Conservation (phyloP, 2,329 filamentous ascomycete species). For the Penicillium sp. region DNA sequence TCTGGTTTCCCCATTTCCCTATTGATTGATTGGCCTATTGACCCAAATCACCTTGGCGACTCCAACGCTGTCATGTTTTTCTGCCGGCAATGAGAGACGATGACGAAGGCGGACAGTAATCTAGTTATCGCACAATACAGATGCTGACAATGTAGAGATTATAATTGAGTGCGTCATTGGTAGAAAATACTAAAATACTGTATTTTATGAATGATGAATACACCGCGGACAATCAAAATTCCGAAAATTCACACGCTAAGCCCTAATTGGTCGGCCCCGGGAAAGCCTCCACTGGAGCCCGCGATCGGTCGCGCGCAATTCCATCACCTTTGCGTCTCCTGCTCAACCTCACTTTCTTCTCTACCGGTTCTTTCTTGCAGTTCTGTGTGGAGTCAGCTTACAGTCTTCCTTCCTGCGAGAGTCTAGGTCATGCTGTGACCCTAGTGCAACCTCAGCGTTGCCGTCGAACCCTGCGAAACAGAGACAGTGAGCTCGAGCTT, state of each 20-base stretch:
- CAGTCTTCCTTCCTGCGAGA: conserved; percentile 10
- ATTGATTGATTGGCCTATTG: background rate
- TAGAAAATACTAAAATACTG: background rate
- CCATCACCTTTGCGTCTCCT: conserved; percentile 25
- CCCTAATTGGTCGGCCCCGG: conserved; percentile 28
- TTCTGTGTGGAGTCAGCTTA: conserved; percentile 3
- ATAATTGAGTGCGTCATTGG: background rate
- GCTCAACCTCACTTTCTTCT: conserved; percentile 14
- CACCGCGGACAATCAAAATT: conserved; percentile 26
- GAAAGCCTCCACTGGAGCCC: conserved; percentile 38
- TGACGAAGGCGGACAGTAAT: conserved; percentile 34
- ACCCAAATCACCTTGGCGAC: background rate
- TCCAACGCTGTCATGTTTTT: conserved; percentile 15
- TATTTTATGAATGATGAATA: conserved; percentile 1
- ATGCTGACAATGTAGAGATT: background rate
- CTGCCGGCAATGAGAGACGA: conserved; percentile 27
- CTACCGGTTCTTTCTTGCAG: conserved; percentile 8
- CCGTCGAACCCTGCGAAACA: conserved; percentile 12
- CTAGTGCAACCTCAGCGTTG: conserved; percentile 21
- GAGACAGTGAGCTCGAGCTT: conserved; percentile 21
- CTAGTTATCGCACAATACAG: conserved; percentile 6
- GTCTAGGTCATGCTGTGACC: conserved; percentile 26
- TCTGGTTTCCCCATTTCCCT: background rate
- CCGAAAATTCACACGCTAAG: conserved; percentile 24
- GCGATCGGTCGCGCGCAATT: conserved; percentile 43